Evolutionary conservation across 495 filamentous ascomycete species (phyloP).

Genomic region (Neurospora terricola): DNA sequence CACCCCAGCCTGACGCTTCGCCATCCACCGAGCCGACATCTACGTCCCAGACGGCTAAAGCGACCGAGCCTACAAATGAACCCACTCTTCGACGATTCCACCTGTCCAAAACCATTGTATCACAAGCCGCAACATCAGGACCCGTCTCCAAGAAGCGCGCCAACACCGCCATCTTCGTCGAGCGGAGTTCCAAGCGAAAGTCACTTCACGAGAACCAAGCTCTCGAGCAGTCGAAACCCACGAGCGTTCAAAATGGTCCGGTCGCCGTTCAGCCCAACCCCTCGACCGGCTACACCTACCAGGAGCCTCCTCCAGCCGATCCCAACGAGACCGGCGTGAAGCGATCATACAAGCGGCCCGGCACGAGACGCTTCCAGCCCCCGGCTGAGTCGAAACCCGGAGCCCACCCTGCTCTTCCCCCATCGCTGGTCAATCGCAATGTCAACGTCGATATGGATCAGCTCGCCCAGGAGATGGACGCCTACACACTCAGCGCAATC

Average conservation of each 20-base stretch:
- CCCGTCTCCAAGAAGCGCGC: constrained; percentile 28
- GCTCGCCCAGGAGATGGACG: constrained; percentile 39
- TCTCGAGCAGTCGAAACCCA: background rate
- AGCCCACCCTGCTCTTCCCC: constrained; percentile 23
- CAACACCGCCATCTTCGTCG: constrained; percentile 36
- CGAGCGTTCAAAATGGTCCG: background rate
- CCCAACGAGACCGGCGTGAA: background rate
- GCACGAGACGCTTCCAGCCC: constrained; percentile 1
- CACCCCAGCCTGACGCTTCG: background rate
- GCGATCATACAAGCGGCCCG: constrained; percentile 14
- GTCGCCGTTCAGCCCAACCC: background rate
- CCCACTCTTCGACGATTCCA: constrained; percentile 31
- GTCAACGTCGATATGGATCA: constrained; percentile 32
- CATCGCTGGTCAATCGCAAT: constrained; percentile 30
- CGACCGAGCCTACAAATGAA: constrained; percentile 5
- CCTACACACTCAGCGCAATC: constrained; percentile 40
- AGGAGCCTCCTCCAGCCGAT: background rate
- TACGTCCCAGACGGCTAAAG: background rate
- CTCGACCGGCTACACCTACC: background rate
- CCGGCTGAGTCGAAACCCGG: background rate
- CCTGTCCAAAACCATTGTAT: constrained; percentile 28
- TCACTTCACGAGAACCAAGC: background rate
- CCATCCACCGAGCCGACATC: constrained; percentile 2
- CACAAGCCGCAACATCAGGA: constrained; percentile 9
- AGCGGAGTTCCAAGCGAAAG: constrained; percentile 28